phyloP scores from a whole-genome alignment of 345 rosid species.

The Aquilaria malaccensis region DNA sequence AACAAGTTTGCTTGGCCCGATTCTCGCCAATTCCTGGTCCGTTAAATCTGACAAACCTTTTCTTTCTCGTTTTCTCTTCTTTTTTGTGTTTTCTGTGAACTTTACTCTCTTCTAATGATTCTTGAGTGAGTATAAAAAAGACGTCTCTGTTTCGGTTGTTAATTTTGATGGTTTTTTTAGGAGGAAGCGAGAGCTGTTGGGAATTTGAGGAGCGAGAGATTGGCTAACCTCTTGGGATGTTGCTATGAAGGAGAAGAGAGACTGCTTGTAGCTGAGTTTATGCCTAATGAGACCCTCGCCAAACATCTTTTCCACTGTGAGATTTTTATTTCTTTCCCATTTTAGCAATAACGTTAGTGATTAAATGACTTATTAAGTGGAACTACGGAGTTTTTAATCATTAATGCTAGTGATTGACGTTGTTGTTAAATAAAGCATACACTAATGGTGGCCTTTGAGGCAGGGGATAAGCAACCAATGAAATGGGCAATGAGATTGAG shows the following conservation, averaged over 20 bases:
- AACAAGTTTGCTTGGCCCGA: slow-evolving; percentile 91
- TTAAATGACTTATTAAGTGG: not conserved
- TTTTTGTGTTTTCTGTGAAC: no score
- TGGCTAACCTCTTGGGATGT: slow-evolving; percentile 87
- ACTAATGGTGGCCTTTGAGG: not conserved
- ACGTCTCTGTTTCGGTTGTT: no score
- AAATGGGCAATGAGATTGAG: slow-evolving; percentile 97
- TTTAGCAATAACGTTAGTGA: not conserved
- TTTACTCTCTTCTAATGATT: not conserved
- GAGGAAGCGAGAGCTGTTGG: slow-evolving; percentile 94
- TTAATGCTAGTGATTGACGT: not conserved
- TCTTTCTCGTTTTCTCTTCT: not conserved
- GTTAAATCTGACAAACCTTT: slow-evolving; percentile 11
- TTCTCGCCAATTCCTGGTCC: slow-evolving; percentile 86
- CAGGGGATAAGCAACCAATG: slow-evolving; percentile 99
- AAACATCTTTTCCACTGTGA: slow-evolving; percentile 95
- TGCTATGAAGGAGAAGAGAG: slow-evolving; percentile 90
- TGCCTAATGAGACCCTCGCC: slow-evolving; percentile 90
- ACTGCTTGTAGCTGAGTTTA: slow-evolving; percentile 84
- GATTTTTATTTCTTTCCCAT: slow-evolving; percentile 9
- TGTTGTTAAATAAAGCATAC: no score
- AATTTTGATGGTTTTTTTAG: slow-evolving; percentile 21
- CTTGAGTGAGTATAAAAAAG: not conserved
- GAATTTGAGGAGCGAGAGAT: slow-evolving; percentile 70
- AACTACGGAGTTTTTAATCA: not conserved